phyloP scores from a whole-genome alignment of 2,329 filamentous ascomycete species.

The Colletotrichum truncatum region DNA sequence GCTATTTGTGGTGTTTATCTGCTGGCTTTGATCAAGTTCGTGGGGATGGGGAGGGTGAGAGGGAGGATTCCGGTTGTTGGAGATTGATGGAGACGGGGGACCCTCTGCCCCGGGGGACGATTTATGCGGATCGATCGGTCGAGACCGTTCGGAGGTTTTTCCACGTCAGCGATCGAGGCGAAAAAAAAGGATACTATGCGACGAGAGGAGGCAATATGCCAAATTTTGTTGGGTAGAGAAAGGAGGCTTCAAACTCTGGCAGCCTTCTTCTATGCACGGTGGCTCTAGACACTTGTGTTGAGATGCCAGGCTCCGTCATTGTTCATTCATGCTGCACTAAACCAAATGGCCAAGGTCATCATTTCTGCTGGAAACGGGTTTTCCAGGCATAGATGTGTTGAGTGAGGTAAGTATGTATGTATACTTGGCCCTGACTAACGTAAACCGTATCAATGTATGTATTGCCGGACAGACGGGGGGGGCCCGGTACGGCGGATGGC shows the following conservation, averaged over 20 bases:
- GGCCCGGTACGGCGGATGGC: conserved; percentile 9
- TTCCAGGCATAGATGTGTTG: neutral
- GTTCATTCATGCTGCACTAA: neutral
- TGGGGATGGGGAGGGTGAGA: no score
- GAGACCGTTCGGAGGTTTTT: conserved; percentile 9
- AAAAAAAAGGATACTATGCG: neutral
- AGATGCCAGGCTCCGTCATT: neutral
- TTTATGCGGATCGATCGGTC: conserved; percentile 19
- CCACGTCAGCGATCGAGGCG: conserved; percentile 5
- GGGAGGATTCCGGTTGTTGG: neutral
- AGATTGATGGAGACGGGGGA: conserved; percentile 10
- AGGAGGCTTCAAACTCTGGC: neutral
- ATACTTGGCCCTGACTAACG: neutral
- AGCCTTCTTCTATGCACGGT: neutral
- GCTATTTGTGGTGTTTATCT: conserved; percentile 16
- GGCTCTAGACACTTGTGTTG: neutral
- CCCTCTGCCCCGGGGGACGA: conserved; percentile 4
- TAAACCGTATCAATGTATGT: neutral
- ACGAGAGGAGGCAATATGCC: neutral
- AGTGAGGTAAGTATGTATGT: neutral
- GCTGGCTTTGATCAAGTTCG: neutral
- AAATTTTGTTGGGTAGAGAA: neutral
- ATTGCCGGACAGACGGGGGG: neutral
- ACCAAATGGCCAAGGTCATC: no score
- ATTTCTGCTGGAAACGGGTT: neutral